Evolutionary conservation across 495 filamentous ascomycete species (phyloP), one percentile per base, ranked within the genome.

Genomic region (Chaetomidium leptoderma): DNA sequence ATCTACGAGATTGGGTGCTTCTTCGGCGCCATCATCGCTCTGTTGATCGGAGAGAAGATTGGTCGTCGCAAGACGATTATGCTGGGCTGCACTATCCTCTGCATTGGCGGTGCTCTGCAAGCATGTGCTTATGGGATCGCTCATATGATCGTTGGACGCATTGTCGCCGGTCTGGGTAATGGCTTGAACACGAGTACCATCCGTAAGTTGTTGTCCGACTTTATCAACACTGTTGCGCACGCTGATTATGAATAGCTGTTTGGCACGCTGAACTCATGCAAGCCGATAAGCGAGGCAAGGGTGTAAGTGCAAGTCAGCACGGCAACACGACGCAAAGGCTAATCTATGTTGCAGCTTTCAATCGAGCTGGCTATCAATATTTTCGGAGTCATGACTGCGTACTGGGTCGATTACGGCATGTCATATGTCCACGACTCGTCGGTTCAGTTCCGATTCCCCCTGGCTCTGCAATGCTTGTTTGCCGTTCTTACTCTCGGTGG

Each of bases 1-100:
- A 49, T 49, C 13, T 91, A 90, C 74, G 87, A 90, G 63, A 59
- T 90, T n/a, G 87, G 88, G 16, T 91, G 86, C 68, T 89, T 91
- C 69, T 64, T 83, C 50, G 87, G 88, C 17, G 83, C 88, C 6
- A 74, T 90, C 50, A 64, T 83, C 46, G 83, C 80, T 10, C 86
- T 91, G 58, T 87, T 83, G 65, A 77, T 90, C 53, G 86, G 88
- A 49, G 84, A 91, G 61, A 73, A 76, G 3, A 83, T 90, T 16
- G 88, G 88, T 19, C 81, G 88, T 13, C 82, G 81, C 62, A 79
- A 78, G 61, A 87, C 85, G 33, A 88, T 90, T 65, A 84, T 90
- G 55, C 55, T 83, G 17, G 86, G 88, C 19, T 85, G 85, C 6
- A 62, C 75, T n/a, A 83, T 91, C 63, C 86, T 90, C 81, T 67